Percentiles rank a stretch among this genome's conserved stretches.
phyloP scores from a whole-genome alignment of 2,329 filamentous ascomycete species.

The Trichothecium roseum region DNA sequence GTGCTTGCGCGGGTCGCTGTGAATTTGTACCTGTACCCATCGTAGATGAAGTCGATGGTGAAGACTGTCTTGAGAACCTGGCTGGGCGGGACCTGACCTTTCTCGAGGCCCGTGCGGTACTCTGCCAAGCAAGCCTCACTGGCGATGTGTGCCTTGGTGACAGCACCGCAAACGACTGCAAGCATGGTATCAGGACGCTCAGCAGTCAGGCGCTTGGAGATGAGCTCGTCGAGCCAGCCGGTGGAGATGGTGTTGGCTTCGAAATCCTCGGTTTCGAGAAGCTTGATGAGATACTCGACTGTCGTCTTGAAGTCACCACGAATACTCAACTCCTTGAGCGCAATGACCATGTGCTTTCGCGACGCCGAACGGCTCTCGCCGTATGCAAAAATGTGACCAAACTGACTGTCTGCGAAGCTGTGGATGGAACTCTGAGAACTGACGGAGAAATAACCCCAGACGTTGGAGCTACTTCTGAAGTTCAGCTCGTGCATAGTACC shows the following conservation, averaged over 20 bases:
- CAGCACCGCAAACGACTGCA: constrained; percentile 89
- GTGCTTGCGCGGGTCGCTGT: constrained; percentile 85
- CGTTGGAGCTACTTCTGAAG: constrained; percentile 96
- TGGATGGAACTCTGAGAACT: constrained; percentile 94
- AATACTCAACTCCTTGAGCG: constrained; percentile 96
- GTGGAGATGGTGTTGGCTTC: constrained; percentile 99
- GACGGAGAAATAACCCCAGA: constrained; percentile 99
- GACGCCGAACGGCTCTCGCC: constrained; percentile 95
- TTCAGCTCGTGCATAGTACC: constrained; percentile 99
- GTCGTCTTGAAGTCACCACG: constrained; percentile 98
- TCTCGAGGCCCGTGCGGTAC: constrained; percentile 82
- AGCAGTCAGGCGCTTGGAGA: constrained; percentile 92
- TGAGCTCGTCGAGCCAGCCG: constrained; percentile 96
- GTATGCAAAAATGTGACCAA: constrained; percentile 98
- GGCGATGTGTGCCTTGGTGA: constrained; percentile 90
- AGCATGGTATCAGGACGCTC: constrained; percentile 90
- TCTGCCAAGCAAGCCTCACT: constrained; percentile 81
- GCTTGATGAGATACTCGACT: constrained; percentile 97
- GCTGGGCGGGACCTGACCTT: constrained; percentile 94
- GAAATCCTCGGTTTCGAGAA: constrained; percentile 95
- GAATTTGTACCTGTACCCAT: constrained; percentile 94
- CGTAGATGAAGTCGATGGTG: constrained; percentile 97
- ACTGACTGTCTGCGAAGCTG: constrained; percentile 98
- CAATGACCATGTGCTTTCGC: constrained; percentile 98
- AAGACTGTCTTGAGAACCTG: constrained; percentile 97